Evolutionary conservation across 805 yeast genomes (phyloP).

Genomic region (Scheffersomyces stipitis): DNA sequence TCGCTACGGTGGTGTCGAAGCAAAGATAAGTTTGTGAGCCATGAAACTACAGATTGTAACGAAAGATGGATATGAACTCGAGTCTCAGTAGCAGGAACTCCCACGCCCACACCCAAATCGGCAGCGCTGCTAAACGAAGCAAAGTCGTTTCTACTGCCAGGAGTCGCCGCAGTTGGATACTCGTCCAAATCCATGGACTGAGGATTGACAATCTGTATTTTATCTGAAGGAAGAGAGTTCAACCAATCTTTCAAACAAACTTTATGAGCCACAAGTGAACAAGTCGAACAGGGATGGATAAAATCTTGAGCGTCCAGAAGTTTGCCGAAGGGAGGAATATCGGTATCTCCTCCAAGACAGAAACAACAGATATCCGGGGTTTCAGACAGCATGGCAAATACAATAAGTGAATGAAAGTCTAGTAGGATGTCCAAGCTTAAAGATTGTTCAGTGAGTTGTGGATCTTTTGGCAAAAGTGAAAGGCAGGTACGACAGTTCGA

Average conservation of each 20-base stretch:
- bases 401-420: no score
- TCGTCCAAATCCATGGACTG: no score
- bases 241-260: constrained; percentile 44
- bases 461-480: no score
- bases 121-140: no score
- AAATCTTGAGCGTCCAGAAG: constrained; percentile 35
- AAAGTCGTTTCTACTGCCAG: no score
- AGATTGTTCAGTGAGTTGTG: no score
- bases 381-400: no score
- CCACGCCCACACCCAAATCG: neutral
- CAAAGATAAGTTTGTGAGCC: neutral
- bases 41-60: neutral
- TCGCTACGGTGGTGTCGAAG: no score
- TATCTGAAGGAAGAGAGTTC: constrained; percentile 31
- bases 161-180: no score
- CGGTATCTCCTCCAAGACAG: constrained; percentile 40
- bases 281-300: constrained; percentile 38
- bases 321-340: constrained; percentile 40
- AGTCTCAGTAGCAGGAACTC: neutral
- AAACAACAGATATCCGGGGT: constrained; percentile 26
- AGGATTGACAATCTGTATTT: constrained; percentile 18
- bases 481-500: no score
- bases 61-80: neutral
- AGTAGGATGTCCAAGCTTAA: no score
- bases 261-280: constrained; percentile 35